phyloP scores from a whole-genome alignment of 345 rosid genomes.

The Citropsis articulata region DNA sequence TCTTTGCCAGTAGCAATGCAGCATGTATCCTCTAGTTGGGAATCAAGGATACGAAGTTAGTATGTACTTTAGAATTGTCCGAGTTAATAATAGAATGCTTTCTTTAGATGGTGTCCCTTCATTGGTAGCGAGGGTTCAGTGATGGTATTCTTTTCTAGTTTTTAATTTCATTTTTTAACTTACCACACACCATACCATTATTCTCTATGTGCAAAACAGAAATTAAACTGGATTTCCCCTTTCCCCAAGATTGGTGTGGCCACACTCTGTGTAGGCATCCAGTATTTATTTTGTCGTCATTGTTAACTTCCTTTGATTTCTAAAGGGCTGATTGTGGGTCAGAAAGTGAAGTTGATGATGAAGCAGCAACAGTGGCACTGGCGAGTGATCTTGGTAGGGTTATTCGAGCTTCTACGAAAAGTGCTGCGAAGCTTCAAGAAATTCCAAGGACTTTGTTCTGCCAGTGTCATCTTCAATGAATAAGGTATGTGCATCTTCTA shows the following conservation, averaged over 20 bases:
- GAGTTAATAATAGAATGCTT: not conserved
- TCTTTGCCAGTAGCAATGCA: not conserved
- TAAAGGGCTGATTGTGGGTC: constrained; percentile 89
- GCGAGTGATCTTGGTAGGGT: constrained; percentile 72
- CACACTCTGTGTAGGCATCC: not conserved
- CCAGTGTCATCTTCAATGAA: constrained; percentile 71
- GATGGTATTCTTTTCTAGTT: not conserved
- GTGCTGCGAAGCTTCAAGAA: constrained; percentile 90
- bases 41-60: not conserved
- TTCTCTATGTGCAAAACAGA: not conserved
- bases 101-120: not conserved
- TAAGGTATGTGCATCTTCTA: constrained; percentile 36
- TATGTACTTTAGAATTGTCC: not conserved
- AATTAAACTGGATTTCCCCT: not conserved
- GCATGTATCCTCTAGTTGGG: too few species aligned
- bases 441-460: constrained; percentile 90
- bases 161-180: not conserved
- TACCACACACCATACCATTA: not conserved
- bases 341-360: constrained; percentile 96
- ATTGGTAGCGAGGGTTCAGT: not conserved
- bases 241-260: not conserved
- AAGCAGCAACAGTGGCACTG: constrained; percentile 84
- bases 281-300: not conserved
- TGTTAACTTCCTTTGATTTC: not conserved
- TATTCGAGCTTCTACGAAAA: constrained; percentile 63